These are phyloP conservation scores for Silene conica DNA, from an alignment of 148 eudicot genomes.

Conservation along the genomic window DNA sequence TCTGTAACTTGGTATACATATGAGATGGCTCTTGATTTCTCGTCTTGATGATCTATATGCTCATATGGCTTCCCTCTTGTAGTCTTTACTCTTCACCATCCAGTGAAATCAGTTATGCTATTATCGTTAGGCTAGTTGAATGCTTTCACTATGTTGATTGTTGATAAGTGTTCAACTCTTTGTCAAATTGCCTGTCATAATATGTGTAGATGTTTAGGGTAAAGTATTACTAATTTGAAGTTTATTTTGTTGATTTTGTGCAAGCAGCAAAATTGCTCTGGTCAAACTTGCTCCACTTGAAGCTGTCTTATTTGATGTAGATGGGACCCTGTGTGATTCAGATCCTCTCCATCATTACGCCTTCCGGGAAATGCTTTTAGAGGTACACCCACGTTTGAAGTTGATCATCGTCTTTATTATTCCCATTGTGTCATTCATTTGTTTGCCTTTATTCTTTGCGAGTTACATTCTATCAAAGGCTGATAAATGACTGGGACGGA, in stretches of 20 bases:
- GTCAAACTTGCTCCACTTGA: constrained; percentile 71
- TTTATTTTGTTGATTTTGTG: constrained; percentile 20
- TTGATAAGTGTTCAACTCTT: background rate
- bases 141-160: background rate
- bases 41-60: too few relatives aligned
- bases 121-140: background rate
- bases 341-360: constrained; percentile 81
- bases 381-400: constrained; percentile 34
- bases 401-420: background rate
- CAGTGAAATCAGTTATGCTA: too few relatives aligned
- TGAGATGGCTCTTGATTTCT: background rate
- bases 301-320: constrained; percentile 80
- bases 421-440: too few relatives aligned
- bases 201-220: background rate
- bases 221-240: background rate
- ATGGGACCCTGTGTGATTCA: constrained; percentile 94
- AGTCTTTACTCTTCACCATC: too few relatives aligned
- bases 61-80: too few relatives aligned
- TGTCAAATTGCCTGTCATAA: background rate
- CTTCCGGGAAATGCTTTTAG: constrained; percentile 78
- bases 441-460: too few relatives aligned
- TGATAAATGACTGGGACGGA: too few relatives aligned
- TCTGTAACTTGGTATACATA: background rate
- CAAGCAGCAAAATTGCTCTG: constrained; percentile 43
- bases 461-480: too few relatives aligned